These are phyloP conservation scores for Alternaria viburni DNA, from an alignment of 2,329 filamentous ascomycete species.

Conservation along the genomic window DNA sequence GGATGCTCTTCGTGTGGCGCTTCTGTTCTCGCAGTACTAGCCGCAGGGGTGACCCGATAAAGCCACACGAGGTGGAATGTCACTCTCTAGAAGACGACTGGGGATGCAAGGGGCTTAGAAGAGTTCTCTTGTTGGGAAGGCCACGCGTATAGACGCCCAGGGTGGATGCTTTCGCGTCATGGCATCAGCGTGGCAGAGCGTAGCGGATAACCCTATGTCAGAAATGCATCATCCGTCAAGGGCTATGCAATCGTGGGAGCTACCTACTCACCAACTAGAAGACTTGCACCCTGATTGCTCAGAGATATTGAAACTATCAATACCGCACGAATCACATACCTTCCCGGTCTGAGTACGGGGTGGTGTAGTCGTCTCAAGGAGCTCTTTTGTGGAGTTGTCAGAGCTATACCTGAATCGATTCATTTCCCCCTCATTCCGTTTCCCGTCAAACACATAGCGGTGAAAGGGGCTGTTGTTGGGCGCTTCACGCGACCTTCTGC, in stretches of 20 bases:
- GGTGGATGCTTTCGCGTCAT: background rate
- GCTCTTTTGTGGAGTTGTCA: background rate
- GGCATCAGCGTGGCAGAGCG: background rate
- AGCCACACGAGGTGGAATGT: background rate
- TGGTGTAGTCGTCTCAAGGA: background rate
- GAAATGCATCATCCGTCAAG: background rate
- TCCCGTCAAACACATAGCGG: constrained; percentile 10
- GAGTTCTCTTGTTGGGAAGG: background rate
- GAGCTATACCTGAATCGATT: constrained; percentile 17
- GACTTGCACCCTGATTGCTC: background rate
- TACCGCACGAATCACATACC: constrained; percentile 5
- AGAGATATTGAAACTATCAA: background rate
- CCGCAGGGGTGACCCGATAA: background rate
- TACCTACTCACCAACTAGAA: background rate
- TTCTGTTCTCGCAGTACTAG: background rate
- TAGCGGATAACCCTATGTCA: background rate
- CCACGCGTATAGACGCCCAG: background rate
- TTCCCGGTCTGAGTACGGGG: background rate
- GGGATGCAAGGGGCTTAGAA: background rate
- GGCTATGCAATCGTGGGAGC: background rate
- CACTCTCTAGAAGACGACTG: background rate
- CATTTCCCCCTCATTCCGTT: constrained; percentile 22
- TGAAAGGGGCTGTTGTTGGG: background rate
- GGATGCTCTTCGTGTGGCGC: background rate
- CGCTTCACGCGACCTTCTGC: background rate